phyloP scores from a whole-genome alignment of 106 monocot genomes.

The Gastrodia elata region DNA sequence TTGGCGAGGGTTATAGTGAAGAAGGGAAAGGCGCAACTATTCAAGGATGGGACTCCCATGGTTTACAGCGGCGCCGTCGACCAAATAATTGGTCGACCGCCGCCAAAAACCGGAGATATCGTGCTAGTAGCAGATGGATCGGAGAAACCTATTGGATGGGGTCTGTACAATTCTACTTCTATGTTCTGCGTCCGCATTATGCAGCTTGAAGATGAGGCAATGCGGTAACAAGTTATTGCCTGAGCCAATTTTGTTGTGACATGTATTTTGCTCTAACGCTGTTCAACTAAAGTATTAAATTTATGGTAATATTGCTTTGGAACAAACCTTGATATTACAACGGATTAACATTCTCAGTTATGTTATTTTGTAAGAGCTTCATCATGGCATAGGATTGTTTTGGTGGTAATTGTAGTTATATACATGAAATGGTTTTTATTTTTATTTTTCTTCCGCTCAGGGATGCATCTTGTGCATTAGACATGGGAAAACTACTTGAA shows the following conservation, averaged over 20 bases:
- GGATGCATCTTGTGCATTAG: slow-evolving; percentile 50
- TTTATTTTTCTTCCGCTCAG: slow-evolving; percentile 25
- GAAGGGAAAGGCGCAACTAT: slow-evolving; percentile 88
- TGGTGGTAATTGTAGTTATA: background rate
- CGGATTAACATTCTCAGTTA: background rate
- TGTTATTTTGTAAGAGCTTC: background rate
- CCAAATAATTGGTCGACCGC: slow-evolving; percentile 78
- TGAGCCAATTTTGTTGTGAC: background rate
- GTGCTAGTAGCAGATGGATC: slow-evolving; percentile 88
- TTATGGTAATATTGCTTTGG: background rate
- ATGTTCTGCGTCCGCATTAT: slow-evolving; percentile 93
- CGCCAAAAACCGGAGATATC: slow-evolving; percentile 80
- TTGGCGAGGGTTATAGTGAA: slow-evolving; percentile 86
- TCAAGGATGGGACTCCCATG: slow-evolving; percentile 93
- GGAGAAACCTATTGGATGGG: slow-evolving; percentile 93
- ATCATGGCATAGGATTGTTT: background rate
- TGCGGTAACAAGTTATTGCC: slow-evolving; percentile 23
- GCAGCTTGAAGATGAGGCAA: slow-evolving; percentile 89
- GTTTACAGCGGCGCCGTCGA: slow-evolving; percentile 96
- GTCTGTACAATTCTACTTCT: slow-evolving; percentile 92
- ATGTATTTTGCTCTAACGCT: background rate
- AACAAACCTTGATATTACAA: background rate
- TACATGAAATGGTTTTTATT: background rate
- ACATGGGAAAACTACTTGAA: slow-evolving; percentile 83
- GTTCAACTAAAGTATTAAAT: background rate